Evolutionary conservation across 1,284 basidiomycete genomes (phyloP).

Genomic region (Boletus mariae): DNA sequence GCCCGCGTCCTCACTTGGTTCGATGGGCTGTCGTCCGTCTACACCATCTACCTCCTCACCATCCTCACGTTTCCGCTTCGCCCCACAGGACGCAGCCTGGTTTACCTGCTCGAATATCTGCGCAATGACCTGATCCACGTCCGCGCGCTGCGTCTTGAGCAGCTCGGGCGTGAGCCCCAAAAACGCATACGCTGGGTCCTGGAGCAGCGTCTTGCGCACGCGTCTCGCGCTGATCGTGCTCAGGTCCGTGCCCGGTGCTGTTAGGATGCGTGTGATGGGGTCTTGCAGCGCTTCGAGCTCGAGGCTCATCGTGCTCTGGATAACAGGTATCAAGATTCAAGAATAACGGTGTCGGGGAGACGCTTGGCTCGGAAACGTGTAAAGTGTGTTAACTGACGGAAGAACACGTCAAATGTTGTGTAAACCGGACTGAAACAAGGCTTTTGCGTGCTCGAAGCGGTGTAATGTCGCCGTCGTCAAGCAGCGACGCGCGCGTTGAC

Average conservation of each 20-base stretch:
- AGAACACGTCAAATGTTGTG: too few species aligned
- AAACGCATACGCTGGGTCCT: slow-evolving; percentile 39
- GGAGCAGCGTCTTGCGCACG: slow-evolving; percentile 63
- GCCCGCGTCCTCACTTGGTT: slow-evolving; percentile 27
- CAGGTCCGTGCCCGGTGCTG: slow-evolving; percentile 67
- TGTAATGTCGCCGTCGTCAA: neutral
- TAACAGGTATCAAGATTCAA: neutral
- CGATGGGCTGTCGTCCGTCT: slow-evolving; percentile 17
- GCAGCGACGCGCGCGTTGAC: neutral
- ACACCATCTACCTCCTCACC: slow-evolving; percentile 13
- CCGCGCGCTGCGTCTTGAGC: slow-evolving; percentile 55
- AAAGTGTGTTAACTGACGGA: too few species aligned
- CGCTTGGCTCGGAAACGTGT: neutral
- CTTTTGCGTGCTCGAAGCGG: neutral
- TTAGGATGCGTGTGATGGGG: slow-evolving; percentile 62
- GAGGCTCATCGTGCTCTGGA: slow-evolving; percentile 22
- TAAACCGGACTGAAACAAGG: neutral
- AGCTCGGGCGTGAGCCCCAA: slow-evolving; percentile 46
- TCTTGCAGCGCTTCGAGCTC: slow-evolving; percentile 47
- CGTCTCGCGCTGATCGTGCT: slow-evolving; percentile 73
- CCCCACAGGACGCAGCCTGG: slow-evolving; percentile 30
- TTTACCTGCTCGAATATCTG: slow-evolving; percentile 59
- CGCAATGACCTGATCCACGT: slow-evolving; percentile 57
- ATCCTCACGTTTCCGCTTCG: slow-evolving; percentile 29
- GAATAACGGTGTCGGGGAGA: neutral